Evolutionary conservation across 148 eudicot species (phyloP).

Genomic region (Chenopodium formosanum): DNA sequence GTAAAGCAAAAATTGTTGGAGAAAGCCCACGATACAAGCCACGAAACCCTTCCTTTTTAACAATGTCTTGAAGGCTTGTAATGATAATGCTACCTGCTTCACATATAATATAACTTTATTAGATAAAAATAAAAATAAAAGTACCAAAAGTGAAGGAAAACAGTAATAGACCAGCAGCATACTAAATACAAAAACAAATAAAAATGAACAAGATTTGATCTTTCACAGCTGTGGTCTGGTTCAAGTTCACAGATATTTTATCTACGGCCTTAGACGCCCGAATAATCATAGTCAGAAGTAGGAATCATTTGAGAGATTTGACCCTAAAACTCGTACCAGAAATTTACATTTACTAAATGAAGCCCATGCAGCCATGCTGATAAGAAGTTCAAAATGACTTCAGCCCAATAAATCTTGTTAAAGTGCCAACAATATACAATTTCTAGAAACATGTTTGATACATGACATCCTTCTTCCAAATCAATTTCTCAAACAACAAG

Average conservation of each 20-base stretch:
- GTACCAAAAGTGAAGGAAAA: not conserved
- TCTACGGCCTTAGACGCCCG: no score
- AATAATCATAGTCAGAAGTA: not conserved
- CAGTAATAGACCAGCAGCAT: not conserved
- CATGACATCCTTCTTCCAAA: not conserved
- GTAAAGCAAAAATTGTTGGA: conserved; percentile 84
- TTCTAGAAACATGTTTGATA: not conserved
- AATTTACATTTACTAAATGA: not conserved
- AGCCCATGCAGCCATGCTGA: not conserved
- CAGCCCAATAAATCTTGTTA: not conserved
- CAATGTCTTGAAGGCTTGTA: conserved; percentile 62
- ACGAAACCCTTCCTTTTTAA: conserved; percentile 67
- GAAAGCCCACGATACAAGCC: conserved; percentile 95
- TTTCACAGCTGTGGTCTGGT: not conserved
- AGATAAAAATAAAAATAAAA: not conserved
- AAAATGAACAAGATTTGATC: not conserved
- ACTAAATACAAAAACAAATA: not conserved
- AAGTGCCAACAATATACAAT: not conserved
- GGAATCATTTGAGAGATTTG: not conserved
- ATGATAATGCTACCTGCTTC: conserved; percentile 77
- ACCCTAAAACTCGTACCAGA: not conserved
- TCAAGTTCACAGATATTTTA: not conserved
- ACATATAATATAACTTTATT: not conserved
- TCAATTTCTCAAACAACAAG: not conserved
- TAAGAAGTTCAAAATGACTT: not conserved